Base-by-base conservation (phyloP, 805 yeast species). In the Zygoascus biomembranicola region DNA sequence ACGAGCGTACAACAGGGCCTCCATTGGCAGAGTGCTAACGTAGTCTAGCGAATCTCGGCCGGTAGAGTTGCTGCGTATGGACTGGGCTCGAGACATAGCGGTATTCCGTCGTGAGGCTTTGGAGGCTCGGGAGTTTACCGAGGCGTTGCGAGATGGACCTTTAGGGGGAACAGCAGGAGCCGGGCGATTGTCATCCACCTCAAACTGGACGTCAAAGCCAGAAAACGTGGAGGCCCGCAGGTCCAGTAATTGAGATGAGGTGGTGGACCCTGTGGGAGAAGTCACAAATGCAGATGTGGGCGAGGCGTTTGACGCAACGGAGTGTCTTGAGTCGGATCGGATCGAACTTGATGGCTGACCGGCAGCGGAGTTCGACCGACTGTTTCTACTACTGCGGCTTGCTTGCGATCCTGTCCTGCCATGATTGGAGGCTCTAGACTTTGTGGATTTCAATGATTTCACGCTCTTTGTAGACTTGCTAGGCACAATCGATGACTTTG, bases 161-260 rank as follows among this genome's bases (percentile, higher is more conserved):
- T 35, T 35, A 3, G 39, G 39, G 2, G 39, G 39, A 4, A 35
- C 39, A 35, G 39, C 39, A 13, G 39, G 39, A 8, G 39, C 39
- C 13, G 39, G 16, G 5, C 39, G 13, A 8, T 35, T 35, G 5
- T 35, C 39, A 32, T 53, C 58, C 9, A 50, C 44, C 39, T 55
- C 51, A 26, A 58, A 56, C 19, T 59, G 59, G 13, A 58, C 54
- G 41, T 56, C 57, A 43, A 56, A 56, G n/a, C 57, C 61, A 8
- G 59, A 55, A 16, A 44, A 44, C 14, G 37, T 37, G 6, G 57
- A 55, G 20, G 35, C 32, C 20, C 57, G 45, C 23, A 55, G 39
- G 28, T 47, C 47, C 2, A 48, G 51, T 18, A 28, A 35, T 18
- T 26, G 41, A 1, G 55, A 52, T 28, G 14, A 16, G 43, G 32